Conservation (phyloP, 2,329 filamentous ascomycete species). For the Fusarium pseudonygamai region DNA sequence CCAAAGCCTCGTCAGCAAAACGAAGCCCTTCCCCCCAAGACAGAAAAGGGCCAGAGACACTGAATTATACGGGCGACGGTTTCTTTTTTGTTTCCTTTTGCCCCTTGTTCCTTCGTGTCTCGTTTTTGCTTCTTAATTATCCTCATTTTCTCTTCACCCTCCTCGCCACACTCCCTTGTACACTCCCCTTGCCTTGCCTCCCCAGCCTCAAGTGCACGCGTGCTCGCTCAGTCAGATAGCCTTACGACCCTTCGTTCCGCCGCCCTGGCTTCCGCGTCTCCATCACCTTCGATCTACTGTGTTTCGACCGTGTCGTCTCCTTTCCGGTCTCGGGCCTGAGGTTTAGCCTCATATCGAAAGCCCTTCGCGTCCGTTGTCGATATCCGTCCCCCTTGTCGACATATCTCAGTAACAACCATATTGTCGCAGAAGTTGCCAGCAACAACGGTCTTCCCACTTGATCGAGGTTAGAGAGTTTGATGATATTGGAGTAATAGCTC, state of each 20-base stretch:
- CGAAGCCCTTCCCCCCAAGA: neutral
- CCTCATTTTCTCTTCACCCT: neutral
- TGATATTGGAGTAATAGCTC: neutral
- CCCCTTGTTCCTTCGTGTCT: neutral
- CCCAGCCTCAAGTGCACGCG: constrained; percentile 14
- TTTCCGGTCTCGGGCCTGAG: constrained; percentile 9
- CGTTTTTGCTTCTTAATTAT: constrained; percentile 4
- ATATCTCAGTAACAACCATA: neutral
- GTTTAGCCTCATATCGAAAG: constrained; percentile 17
- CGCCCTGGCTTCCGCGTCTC: constrained; percentile 16
- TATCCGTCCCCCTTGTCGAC: neutral
- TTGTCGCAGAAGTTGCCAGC: neutral
- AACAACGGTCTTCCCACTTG: neutral
- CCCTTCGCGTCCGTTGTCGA: constrained; percentile 10
- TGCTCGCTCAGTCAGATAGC: constrained; percentile 7
- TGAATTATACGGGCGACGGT: neutral
- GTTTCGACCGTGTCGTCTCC: constrained; percentile 4
- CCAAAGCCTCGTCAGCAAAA: constrained; percentile 39
- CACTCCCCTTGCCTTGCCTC: constrained; percentile 34
- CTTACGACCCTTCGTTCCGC: constrained; percentile 15
- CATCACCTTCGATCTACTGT: constrained; percentile 2
- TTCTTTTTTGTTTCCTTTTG: neutral
- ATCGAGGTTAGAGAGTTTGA: neutral
- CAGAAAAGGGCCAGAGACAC: constrained; percentile 9
- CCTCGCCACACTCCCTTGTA: constrained; percentile 29